phyloP scores from a whole-genome alignment of 345 rosid genomes.

The Populus davidiana region DNA sequence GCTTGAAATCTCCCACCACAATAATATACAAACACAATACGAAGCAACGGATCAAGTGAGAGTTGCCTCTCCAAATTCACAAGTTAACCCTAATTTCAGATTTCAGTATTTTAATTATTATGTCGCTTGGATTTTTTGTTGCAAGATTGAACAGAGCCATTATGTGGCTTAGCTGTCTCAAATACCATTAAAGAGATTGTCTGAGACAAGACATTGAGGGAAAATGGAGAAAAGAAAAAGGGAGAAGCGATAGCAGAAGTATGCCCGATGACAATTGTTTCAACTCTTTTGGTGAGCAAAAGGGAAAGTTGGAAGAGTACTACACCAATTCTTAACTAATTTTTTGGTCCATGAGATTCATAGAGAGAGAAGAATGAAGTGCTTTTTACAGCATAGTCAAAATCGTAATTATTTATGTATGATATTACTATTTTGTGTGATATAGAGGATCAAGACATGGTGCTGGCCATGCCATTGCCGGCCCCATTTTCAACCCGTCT shows the following conservation, averaged over 20 bases:
- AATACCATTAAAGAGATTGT: background rate
- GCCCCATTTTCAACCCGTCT: conserved; percentile 39
- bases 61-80: too few species aligned
- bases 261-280: background rate
- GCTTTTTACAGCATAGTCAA: conserved; percentile 14
- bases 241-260: background rate
- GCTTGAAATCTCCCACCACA: background rate
- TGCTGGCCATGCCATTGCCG: conserved; percentile 32
- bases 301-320: background rate
- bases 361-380: background rate
- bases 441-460: conserved; percentile 23
- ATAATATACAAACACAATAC: background rate
- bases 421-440: background rate
- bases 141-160: background rate
- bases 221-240: background rate
- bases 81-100: background rate
- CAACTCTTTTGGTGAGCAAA: background rate
- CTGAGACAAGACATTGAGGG: background rate
- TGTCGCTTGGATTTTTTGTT: background rate
- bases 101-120: background rate
- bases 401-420: conserved; percentile 9
- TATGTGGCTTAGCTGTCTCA: background rate
- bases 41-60: background rate
- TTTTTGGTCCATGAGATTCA: background rate
- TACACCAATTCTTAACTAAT: background rate